Percentiles rank a stretch among this genome's conserved stretches.
Evolutionary conservation across 192 early-diverging fungal species (phyloP).

Genomic region (Piromyces finnis): DNA sequence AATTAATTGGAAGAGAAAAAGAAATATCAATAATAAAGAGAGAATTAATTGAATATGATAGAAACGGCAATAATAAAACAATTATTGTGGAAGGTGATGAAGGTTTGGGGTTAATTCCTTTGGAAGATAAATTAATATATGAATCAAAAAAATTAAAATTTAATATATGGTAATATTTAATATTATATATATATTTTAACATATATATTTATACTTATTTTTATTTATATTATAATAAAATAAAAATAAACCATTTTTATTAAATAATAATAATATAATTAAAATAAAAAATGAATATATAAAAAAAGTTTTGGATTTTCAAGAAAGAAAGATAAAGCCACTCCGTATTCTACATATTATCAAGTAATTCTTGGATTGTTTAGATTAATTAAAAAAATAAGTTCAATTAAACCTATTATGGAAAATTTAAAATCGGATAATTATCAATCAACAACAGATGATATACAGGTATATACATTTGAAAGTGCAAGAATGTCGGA

Average conservation of each 20-base stretch:
- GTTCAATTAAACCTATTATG: neutral
- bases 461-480: neutral
- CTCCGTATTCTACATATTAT: neutral
- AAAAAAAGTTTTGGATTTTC: neutral
- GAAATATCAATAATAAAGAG: conserved; percentile 13
- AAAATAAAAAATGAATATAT: too few relatives aligned
- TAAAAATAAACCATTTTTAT: too few relatives aligned
- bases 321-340: neutral
- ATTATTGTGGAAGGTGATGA: conserved; percentile 25
- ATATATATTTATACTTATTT: too few relatives aligned
- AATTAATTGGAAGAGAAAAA: conserved; percentile 10
- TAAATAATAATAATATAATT: too few relatives aligned
- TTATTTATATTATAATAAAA: too few relatives aligned
- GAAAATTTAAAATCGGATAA: neutral
- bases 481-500: neutral
- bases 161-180: neutral
- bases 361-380: neutral
- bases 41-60: conserved; percentile 1
- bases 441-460: neutral
- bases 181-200: too few relatives aligned
- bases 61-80: conserved; percentile 2
- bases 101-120: conserved; percentile 14
- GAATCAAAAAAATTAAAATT: neutral
- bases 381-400: neutral
- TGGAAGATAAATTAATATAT: neutral